Conservation (phyloP, 1,139 yeast species). For the Arxiozyma heterogenica region DNA sequence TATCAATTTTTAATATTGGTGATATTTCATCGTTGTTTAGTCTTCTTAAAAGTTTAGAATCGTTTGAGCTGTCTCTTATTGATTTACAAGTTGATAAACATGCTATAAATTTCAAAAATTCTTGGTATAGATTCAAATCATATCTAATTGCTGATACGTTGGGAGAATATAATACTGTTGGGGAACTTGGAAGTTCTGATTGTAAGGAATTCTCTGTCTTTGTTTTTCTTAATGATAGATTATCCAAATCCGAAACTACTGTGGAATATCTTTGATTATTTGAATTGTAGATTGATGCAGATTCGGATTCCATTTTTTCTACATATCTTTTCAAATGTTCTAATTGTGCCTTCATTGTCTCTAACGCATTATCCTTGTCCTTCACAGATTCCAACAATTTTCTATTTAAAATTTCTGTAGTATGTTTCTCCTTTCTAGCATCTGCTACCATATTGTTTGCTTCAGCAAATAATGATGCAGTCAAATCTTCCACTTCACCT, state of each 20-base stretch:
- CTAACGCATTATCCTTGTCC: constrained; percentile 65
- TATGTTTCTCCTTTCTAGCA: constrained; percentile 54
- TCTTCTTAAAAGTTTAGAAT: constrained; percentile 54
- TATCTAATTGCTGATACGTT: constrained; percentile 48
- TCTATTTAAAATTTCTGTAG: constrained; percentile 39
- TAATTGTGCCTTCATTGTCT: constrained; percentile 59
- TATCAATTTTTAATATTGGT: constrained; percentile 52
- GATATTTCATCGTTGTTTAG: constrained; percentile 73
- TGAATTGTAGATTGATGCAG: constrained; percentile 18
- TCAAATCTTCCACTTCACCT: constrained; percentile 67
- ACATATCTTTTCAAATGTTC: constrained; percentile 55
- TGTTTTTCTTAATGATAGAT: constrained; percentile 14
- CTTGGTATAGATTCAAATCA: constrained; percentile 39
- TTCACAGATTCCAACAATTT: constrained; percentile 56
- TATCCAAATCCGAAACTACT: constrained; percentile 13
- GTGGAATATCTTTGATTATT: constrained; percentile 17
- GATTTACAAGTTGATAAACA: constrained; percentile 28
- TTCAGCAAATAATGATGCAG: constrained; percentile 66
- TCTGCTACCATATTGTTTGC: constrained; percentile 73
- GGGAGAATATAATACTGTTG: constrained; percentile 40
- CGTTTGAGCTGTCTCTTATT: constrained; percentile 33
- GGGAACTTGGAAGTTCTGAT: constrained; percentile 2
- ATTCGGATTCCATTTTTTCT: constrained; percentile 33
- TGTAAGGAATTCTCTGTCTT: constrained; percentile 10
- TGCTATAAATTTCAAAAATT: constrained; percentile 32